A percentile compares a stretch with the other conserved stretches of the same genome.
Conservation (phyloP, 106 monocot genomes). For the Vanilla planifolia region DNA sequence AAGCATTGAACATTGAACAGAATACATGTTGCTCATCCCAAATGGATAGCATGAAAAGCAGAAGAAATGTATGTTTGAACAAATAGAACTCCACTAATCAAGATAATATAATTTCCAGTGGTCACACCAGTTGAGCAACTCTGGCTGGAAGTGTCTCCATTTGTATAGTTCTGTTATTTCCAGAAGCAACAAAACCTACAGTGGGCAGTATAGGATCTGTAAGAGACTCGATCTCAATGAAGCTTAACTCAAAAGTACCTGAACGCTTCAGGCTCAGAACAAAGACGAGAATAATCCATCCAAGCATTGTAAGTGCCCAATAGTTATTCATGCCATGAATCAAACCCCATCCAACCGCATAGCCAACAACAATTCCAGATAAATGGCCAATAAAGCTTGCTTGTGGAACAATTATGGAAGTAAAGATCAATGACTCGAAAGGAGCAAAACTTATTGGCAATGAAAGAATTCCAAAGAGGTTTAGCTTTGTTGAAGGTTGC, state of each 20-base stretch:
- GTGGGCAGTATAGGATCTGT: conserved; percentile 57
- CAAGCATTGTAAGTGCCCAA: conserved; percentile 80
- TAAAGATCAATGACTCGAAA: conserved; percentile 85
- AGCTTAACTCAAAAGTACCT: conserved; percentile 58
- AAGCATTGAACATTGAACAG: too few species aligned
- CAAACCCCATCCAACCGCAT: conserved; percentile 87
- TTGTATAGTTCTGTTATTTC: conserved; percentile 46
- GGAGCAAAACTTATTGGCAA: conserved; percentile 96
- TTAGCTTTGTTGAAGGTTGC: conserved; percentile 83
- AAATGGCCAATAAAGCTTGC: conserved; percentile 95
- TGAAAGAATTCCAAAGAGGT: conserved; percentile 83
- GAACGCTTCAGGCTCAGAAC: conserved; percentile 67
- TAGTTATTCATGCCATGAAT: conserved; percentile 97
- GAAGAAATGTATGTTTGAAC: too few species aligned
- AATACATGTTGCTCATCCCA: too few species aligned
- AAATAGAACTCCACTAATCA: too few species aligned
- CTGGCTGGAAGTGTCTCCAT: conserved; percentile 32
- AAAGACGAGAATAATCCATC: conserved; percentile 67
- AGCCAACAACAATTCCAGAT: conserved; percentile 90
- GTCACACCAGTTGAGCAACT: conserved; percentile 42
- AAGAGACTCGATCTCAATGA: conserved; percentile 83
- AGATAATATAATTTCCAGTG: too few species aligned
- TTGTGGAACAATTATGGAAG: conserved; percentile 91
- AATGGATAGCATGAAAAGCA: too few species aligned
- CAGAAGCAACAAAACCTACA: conserved; percentile 48